A percentile compares a stretch with the other conserved stretches of the same genome.
Evolutionary conservation across 805 yeast species (phyloP).

Genomic region (Isabelozyma pseudorhagii): DNA sequence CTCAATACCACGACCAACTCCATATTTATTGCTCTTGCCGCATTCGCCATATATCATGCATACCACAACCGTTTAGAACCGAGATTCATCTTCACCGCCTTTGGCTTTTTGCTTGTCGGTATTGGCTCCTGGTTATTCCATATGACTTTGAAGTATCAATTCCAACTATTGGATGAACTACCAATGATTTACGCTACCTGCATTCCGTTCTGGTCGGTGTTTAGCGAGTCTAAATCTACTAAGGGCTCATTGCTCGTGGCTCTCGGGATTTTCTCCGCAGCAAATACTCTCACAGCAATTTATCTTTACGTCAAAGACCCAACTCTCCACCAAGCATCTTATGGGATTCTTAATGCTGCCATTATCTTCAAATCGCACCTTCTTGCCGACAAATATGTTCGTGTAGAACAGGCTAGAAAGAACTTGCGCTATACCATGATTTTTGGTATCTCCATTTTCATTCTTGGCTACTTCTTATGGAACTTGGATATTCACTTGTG

Average conservation of each 20-base stretch:
- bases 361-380: conserved; percentile 60
- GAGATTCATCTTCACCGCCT: conserved; percentile 66
- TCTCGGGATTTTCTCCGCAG: conserved; percentile 46
- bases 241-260: conserved; percentile 45
- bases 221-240: conserved; percentile 51
- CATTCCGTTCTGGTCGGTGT: conserved; percentile 84
- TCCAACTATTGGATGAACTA: conserved; percentile 88
- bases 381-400: conserved; percentile 52
- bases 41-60: conserved; percentile 63
- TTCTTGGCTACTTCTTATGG: conserved; percentile 81
- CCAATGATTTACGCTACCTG: conserved; percentile 99
- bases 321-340: conserved; percentile 82
- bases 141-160: conserved; percentile 89
- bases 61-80: conserved; percentile 58
- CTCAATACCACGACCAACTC: conserved; percentile 81
- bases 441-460: conserved; percentile 60
- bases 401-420: conserved; percentile 42
- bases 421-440: conserved; percentile 55
- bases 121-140: conserved; percentile 94
- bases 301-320: conserved; percentile 79
- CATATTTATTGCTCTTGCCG: conserved; percentile 51
- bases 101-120: conserved; percentile 88
- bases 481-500: conserved; percentile 85
- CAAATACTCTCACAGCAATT: conserved; percentile 61
- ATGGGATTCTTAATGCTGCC: conserved; percentile 72